Percentiles rank a stretch among this genome's conserved stretches.
Conservation (phyloP, 495 filamentous ascomycete species). For the Cercophora sp. region DNA sequence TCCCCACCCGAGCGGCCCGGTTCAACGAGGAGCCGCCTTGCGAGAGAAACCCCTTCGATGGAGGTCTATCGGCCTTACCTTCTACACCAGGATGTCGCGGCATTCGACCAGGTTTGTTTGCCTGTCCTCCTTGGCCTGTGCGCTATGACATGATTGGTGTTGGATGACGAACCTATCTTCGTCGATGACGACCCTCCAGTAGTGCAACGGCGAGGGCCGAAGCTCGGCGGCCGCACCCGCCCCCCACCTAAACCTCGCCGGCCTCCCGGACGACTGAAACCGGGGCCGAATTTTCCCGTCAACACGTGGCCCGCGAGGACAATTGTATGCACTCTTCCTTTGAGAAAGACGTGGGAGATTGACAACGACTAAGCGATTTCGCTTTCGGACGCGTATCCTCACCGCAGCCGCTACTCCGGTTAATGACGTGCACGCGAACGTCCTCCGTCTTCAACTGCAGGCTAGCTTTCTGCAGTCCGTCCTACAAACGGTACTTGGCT, state of each 20-base stretch:
- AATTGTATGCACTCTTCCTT: constrained; percentile 5
- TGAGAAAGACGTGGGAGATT: background rate
- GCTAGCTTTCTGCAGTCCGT: background rate
- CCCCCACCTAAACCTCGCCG: background rate
- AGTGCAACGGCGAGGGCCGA: constrained; percentile 10
- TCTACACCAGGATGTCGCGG: too few species aligned
- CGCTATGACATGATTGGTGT: too few species aligned
- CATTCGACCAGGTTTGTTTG: too few species aligned
- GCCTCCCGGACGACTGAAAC: constrained; percentile 10
- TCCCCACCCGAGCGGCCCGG: too few species aligned
- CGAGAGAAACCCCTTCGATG: too few species aligned
- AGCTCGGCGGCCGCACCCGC: constrained; percentile 10
- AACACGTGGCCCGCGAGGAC: constrained; percentile 1
- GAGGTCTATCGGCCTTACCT: too few species aligned
- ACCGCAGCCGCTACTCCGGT: constrained; percentile 5
- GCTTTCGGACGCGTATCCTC: constrained; percentile 16
- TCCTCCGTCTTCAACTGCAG: constrained; percentile 13
- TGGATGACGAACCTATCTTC: constrained; percentile 13
- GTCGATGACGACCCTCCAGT: constrained; percentile 13
- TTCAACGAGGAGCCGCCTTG: too few species aligned
- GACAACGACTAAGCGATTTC: constrained; percentile 8
- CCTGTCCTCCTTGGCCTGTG: too few species aligned
- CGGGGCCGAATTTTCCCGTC: constrained; percentile 8
- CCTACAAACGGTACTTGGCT: background rate
- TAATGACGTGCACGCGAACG: constrained; percentile 7